Evolutionary conservation across 2,329 filamentous ascomycete species (phyloP).

Genomic region (Hypoxylon sp.): DNA sequence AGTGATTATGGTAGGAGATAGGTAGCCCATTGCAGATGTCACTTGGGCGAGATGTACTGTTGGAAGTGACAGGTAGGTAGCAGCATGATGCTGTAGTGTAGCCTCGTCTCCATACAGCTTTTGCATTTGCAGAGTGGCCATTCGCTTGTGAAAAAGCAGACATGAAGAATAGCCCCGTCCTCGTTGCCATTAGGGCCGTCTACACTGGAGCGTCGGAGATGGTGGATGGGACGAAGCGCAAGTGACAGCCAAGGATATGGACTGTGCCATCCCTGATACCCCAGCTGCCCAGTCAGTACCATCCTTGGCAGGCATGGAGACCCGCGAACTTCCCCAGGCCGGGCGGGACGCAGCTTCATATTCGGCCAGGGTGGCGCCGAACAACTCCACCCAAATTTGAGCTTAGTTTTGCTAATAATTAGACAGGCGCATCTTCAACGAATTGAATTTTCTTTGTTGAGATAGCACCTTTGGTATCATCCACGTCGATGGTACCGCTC

Average conservation of each 20-base stretch:
- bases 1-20: constrained; percentile 7
- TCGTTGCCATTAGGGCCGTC: constrained; percentile 30
- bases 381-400: constrained; percentile 26
- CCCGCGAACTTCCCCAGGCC: constrained; percentile 35
- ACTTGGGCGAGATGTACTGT: constrained; percentile 15
- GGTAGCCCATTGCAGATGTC: constrained; percentile 9
- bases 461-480: constrained; percentile 17
- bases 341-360: constrained; percentile 32
- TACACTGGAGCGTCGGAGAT: constrained; percentile 25
- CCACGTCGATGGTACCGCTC: background rate
- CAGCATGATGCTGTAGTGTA: constrained; percentile 25
- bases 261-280: constrained; percentile 39
- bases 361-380: constrained; percentile 39
- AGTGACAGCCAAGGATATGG: constrained; percentile 35
- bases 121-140: constrained; percentile 18
- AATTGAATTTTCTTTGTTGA: constrained; percentile 2
- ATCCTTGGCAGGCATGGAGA: constrained; percentile 39
- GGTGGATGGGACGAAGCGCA: constrained; percentile 31
- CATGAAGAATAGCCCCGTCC: constrained; percentile 13
- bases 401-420: constrained; percentile 23
- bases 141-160: constrained; percentile 23
- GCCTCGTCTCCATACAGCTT: constrained; percentile 32
- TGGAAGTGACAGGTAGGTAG: constrained; percentile 23
- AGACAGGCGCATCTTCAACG: constrained; percentile 8
- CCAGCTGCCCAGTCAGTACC: constrained; percentile 31